A percentile compares a stretch with the other conserved stretches of the same genome.
Evolutionary conservation across 805 yeast genomes (phyloP).

Genomic region (Candida insectorum): DNA sequence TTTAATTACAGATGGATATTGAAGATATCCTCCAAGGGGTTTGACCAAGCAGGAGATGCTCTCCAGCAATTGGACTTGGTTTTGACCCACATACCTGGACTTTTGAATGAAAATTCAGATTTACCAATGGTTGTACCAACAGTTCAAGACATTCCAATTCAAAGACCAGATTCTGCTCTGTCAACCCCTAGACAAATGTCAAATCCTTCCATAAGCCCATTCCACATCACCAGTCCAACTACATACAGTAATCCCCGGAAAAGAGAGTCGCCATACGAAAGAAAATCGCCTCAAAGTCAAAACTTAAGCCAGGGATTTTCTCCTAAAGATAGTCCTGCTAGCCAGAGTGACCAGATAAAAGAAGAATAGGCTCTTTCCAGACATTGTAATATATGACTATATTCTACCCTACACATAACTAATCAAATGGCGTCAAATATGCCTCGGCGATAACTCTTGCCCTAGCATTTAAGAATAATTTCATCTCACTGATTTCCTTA

Average conservation of each 20-base stretch:
- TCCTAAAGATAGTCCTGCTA: slow-evolving; percentile 1
- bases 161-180: slow-evolving; percentile 13
- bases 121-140: slow-evolving; percentile 36
- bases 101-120: slow-evolving; percentile 39
- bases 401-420: slow-evolving; percentile 5
- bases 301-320: too few species aligned
- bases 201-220: slow-evolving; percentile 4
- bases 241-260: background rate
- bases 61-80: slow-evolving; percentile 68
- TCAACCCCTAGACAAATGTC: slow-evolving; percentile 4
- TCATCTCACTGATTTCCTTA: slow-evolving; percentile 98
- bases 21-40: slow-evolving; percentile 70
- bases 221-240: slow-evolving; percentile 2
- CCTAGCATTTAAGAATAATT: slow-evolving; percentile 91
- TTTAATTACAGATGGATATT: slow-evolving; percentile 75
- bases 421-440: slow-evolving; percentile 85
- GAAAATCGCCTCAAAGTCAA: background rate
- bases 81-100: slow-evolving; percentile 71
- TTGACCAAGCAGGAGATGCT: slow-evolving; percentile 76
- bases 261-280: too few species aligned
- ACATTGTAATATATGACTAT: background rate
- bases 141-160: slow-evolving; percentile 19
- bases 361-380: background rate
- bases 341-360: too few species aligned
- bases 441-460: slow-evolving; percentile 98